These are phyloP conservation scores for Dictyostelium purpureum DNA, from an alignment of 78 protist species.

Conservation along the genomic window DNA sequence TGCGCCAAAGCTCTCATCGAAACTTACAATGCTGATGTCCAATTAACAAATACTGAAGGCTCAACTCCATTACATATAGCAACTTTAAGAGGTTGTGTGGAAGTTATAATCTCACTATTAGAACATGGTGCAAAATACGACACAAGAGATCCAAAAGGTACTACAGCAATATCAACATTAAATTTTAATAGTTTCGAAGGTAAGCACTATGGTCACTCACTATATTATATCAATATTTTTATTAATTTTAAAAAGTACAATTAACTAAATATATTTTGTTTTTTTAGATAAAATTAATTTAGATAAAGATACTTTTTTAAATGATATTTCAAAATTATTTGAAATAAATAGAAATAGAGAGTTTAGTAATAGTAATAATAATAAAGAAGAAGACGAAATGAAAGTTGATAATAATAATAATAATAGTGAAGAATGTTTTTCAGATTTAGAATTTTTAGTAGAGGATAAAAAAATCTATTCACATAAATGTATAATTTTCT, in stretches of 20 bases:
- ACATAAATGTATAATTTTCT: constrained; percentile 39
- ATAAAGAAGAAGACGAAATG: neutral
- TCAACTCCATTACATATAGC: constrained; percentile 26
- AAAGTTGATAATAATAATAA: neutral
- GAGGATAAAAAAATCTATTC: constrained; percentile 26
- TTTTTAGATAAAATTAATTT: neutral
- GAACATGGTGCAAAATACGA: constrained; percentile 59
- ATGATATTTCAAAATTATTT: constrained; percentile 20
- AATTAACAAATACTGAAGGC: constrained; percentile 34
- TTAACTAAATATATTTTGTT: neutral
- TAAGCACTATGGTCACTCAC: no score
- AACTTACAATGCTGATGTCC: constrained; percentile 20
- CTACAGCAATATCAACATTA: constrained; percentile 1
- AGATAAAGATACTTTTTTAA: neutral
- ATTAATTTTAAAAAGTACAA: neutral
- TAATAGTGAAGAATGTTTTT: constrained; percentile 10
- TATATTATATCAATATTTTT: no score
- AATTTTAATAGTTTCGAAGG: neutral
- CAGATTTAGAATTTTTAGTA: constrained; percentile 36
- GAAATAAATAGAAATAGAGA: neutral
- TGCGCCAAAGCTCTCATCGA: constrained; percentile 43
- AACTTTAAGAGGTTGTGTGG: neutral
- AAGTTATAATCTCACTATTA: neutral
- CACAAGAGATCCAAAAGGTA: constrained; percentile 39
- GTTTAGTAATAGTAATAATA: neutral